A percentile compares a stretch with the other conserved stretches of the same genome.
These are phyloP conservation scores for Penicillium sp. DNA, from an alignment of 2,329 filamentous ascomycete genomes.

Conservation along the genomic window DNA sequence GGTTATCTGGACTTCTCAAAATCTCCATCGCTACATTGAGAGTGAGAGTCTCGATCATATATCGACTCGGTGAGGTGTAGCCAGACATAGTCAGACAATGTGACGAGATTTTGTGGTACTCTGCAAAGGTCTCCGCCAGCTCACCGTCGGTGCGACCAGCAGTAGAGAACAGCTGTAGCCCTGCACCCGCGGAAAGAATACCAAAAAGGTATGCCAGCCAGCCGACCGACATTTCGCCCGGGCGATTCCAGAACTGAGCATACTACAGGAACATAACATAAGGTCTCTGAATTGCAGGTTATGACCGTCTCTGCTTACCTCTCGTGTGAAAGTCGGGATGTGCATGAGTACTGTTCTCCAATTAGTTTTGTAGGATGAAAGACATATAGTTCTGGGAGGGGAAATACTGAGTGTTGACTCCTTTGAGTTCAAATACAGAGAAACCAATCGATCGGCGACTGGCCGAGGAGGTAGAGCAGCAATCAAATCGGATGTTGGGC, in stretches of 20 bases:
- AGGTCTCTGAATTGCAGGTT: neutral
- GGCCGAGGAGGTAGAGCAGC: conserved; percentile 18
- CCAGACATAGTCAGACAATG: conserved; percentile 18
- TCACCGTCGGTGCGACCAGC: conserved; percentile 5
- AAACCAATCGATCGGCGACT: conserved; percentile 20
- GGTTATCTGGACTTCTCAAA: conserved; percentile 14
- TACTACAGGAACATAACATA: conserved; percentile 6
- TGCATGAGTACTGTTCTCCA: conserved; percentile 14
- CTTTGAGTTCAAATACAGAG: conserved; percentile 21
- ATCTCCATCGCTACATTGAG: conserved; percentile 18
- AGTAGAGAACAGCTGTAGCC: conserved; percentile 13
- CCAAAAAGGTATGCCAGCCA: conserved; percentile 17
- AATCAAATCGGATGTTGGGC: conserved; percentile 19
- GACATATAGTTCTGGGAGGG: neutral
- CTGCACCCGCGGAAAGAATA: conserved; percentile 13
- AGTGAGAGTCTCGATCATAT: conserved; percentile 20
- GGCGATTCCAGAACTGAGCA: conserved; percentile 15
- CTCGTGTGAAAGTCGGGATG: conserved; percentile 14
- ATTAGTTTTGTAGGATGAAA: neutral
- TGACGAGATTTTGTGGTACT: conserved; percentile 40
- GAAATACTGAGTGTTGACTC: conserved; percentile 17
- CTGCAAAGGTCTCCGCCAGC: conserved; percentile 11
- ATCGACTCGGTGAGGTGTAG: conserved; percentile 19
- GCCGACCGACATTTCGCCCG: conserved; percentile 5
- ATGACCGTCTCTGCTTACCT: conserved; percentile 8